Evolutionary conservation across 2,329 filamentous ascomycete genomes (phyloP), one percentile per base, ranked within the genome.

Genomic region (Gaeumannomyces sp.): DNA sequence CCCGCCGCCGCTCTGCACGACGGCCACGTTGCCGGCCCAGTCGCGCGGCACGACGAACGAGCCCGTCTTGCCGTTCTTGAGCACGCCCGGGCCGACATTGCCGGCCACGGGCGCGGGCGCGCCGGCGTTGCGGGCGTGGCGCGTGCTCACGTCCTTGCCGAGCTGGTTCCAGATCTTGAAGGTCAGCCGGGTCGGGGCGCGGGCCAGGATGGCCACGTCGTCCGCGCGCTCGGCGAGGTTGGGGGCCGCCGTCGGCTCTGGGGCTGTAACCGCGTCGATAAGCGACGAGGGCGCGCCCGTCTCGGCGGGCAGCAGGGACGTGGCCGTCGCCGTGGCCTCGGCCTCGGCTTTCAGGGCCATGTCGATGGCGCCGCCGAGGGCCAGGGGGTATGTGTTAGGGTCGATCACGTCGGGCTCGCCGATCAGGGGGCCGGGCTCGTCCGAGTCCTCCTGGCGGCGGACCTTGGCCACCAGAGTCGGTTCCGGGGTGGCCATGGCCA

Each of bases 311-410:
- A 14, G 27, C 38, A 10, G 61, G 28, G 50, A 27, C 10, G 29
- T 14, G 38, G 2, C 27, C 10, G 29, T 14, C 14, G 2, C 27
- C 14, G 50, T 28, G 38, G 16, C 22, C 22, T 1, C 2, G 45
- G 45, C 38, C 38, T 50, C 38, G 59, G 29, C 28, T 14, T 35
- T 11, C 25, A 28, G n/a, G 13, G 61, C 61, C n/a, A 56, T 33
- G 61, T 63, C 53, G 61, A 63, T n/a, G 61, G 61, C 61, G 28
- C 61, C 61, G 29, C 56, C 53, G 14, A 63, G 13, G 61, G 61
- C 61, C 11, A 63, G 29, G 19, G 50, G 50, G 59, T 60, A 60
- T 13, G 50, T 35, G 29, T 8, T 11, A 4, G 29, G 29, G 61
- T 63, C 31, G 61, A 63, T 59, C 6, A 58, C 57, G 53, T 63